These are phyloP conservation scores for Colletotrichum sublineola DNA, from an alignment of 2,329 filamentous ascomycete genomes.

Conservation along the genomic window DNA sequence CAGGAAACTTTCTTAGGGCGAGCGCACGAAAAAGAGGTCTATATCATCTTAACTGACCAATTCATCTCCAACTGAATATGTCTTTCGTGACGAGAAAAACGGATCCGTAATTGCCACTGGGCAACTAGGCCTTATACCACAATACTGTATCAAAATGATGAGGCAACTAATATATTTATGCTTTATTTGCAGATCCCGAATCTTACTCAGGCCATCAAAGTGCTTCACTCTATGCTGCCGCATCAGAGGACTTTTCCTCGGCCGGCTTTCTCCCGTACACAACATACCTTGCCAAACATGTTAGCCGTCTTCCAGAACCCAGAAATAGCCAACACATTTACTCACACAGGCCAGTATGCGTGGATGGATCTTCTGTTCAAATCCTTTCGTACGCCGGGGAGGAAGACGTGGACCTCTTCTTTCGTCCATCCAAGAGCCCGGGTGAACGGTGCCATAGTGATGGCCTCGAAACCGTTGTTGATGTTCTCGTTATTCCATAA, in stretches of 20 bases:
- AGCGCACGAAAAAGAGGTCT: too few species aligned
- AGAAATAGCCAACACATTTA: neutral
- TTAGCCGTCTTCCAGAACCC: neutral
- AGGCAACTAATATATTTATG: too few species aligned
- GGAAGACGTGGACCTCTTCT: slow-evolving; percentile 12
- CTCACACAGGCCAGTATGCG: slow-evolving; percentile 24
- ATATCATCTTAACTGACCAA: too few species aligned
- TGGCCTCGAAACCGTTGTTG: slow-evolving; percentile 44
- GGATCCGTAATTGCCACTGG: too few species aligned
- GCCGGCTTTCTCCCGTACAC: neutral
- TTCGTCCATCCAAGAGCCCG: slow-evolving; percentile 10
- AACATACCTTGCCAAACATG: neutral
- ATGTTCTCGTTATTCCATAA: slow-evolving; percentile 45
- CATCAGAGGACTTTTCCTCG: neutral
- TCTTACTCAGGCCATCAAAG: neutral
- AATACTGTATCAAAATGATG: too few species aligned
- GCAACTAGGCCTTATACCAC: too few species aligned
- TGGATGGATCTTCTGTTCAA: slow-evolving; percentile 10
- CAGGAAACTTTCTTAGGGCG: too few species aligned
- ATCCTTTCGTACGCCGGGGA: slow-evolving; percentile 1
- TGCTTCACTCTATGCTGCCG: neutral
- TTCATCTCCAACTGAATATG: too few species aligned
- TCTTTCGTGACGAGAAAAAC: too few species aligned
- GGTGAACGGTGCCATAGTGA: slow-evolving; percentile 43
- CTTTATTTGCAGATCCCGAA: neutral